phyloP scores from a whole-genome alignment of 1,284 basidiomycete species.

The Ceratobasidium sp. region DNA sequence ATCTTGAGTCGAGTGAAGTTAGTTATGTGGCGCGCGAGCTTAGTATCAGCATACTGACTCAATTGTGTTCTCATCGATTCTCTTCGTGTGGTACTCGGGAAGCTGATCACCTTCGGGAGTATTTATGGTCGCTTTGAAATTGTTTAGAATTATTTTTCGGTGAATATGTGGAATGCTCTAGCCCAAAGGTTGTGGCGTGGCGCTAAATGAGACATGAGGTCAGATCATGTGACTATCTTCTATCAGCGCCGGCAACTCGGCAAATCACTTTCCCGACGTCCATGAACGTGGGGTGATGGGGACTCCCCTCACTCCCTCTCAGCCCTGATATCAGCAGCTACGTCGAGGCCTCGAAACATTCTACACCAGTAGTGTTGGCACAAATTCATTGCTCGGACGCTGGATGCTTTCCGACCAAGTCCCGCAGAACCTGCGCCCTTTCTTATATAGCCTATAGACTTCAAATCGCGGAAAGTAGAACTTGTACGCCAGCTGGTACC shows the following conservation, averaged over 20 bases:
- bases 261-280: constrained; percentile 10
- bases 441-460: too few relatives aligned
- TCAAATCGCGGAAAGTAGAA: too few relatives aligned
- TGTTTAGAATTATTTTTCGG: too few relatives aligned
- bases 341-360: not conserved
- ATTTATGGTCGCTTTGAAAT: not conserved
- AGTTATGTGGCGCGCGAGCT: not conserved
- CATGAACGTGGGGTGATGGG: constrained; percentile 20
- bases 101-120: not conserved
- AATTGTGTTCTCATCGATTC: constrained; percentile 16
- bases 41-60: constrained; percentile 9
- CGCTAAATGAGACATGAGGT: not conserved
- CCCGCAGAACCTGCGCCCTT: too few relatives aligned
- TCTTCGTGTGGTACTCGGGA: constrained; percentile 5
- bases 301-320: not conserved
- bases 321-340: not conserved
- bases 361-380: too few relatives aligned
- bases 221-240: not conserved
- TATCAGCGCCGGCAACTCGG: constrained; percentile 27
- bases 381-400: not conserved
- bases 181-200: not conserved
- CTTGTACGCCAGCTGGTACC: too few relatives aligned
- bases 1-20: not conserved
- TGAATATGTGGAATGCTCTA: not conserved
- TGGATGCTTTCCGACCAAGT: too few relatives aligned